These are phyloP conservation scores for Camptophora hylomeconis DNA, from an alignment of 2,329 filamentous ascomycete genomes.

Conservation along the genomic window DNA sequence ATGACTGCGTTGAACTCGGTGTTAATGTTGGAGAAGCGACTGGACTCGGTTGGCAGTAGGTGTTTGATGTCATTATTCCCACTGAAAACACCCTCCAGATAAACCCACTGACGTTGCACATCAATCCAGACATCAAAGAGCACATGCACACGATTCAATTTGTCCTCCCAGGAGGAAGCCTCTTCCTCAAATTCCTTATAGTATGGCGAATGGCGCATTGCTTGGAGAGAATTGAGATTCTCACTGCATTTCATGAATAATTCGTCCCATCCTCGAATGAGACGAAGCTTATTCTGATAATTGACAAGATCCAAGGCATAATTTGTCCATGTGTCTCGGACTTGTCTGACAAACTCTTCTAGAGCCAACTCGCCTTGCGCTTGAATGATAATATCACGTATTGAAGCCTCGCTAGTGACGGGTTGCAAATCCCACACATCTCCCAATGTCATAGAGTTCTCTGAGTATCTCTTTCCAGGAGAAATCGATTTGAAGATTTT, in stretches of 20 bases:
- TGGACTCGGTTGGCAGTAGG: conserved; percentile 87
- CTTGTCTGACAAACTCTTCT: conserved; percentile 92
- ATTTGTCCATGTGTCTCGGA: conserved; percentile 92
- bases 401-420: conserved; percentile 69
- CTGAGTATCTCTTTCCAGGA: conserved; percentile 85
- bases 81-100: conserved; percentile 96
- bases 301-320: conserved; percentile 89
- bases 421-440: conserved; percentile 98
- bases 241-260: conserved; percentile 97
- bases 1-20: conserved; percentile 97
- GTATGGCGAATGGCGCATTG: conserved; percentile 97
- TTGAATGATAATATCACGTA: conserved; percentile 87
- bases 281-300: conserved; percentile 94
- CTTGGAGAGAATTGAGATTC: conserved; percentile 91
- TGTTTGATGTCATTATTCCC: conserved; percentile 99
- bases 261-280: conserved; percentile 97
- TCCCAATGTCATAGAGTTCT: conserved; percentile 88
- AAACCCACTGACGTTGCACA: conserved; percentile 99
- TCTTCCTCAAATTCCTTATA: conserved; percentile 99
- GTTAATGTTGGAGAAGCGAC: conserved; percentile 97
- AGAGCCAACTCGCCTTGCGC: conserved; percentile 96
- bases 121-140: conserved; percentile 99
- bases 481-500: conserved; percentile 96
- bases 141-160: conserved; percentile 91
- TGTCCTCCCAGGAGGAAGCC: conserved; percentile 92